Evolutionary conservation across 179 eudicot species (phyloP).

Genomic region (Beta lomatogona): DNA sequence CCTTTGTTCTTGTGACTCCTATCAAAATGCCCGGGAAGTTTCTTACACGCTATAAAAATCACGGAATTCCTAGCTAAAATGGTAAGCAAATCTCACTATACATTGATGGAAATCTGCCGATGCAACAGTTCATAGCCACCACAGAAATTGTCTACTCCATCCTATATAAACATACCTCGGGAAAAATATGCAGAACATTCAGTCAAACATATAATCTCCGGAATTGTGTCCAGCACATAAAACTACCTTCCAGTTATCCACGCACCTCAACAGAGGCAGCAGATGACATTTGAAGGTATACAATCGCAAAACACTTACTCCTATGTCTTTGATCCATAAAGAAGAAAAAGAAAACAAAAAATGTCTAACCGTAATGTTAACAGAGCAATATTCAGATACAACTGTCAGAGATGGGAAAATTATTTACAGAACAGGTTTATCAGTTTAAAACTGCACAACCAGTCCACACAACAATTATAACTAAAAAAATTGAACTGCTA

Average conservation of each 20-base stretch:
- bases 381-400: not conserved
- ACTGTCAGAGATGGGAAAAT: not conserved
- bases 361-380: no score
- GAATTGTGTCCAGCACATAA: not conserved
- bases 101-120: no score
- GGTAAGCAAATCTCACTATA: no score
- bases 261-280: not conserved
- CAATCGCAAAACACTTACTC: not conserved
- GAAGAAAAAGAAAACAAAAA: no score
- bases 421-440: not conserved
- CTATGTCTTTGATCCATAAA: no score
- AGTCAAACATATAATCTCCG: not conserved
- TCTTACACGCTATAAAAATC: no score
- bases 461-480: not conserved
- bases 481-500: not conserved
- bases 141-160: no score
- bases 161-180: no score
- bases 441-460: not conserved
- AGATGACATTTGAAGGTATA: not conserved
- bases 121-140: no score
- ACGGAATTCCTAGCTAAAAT: no score
- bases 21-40: no score
- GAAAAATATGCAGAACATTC: not conserved
- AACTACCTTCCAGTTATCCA: not conserved
- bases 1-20: no score